Conservation (phyloP, 2,329 filamentous ascomycete species). For the Fusarium pilosicola region DNA sequence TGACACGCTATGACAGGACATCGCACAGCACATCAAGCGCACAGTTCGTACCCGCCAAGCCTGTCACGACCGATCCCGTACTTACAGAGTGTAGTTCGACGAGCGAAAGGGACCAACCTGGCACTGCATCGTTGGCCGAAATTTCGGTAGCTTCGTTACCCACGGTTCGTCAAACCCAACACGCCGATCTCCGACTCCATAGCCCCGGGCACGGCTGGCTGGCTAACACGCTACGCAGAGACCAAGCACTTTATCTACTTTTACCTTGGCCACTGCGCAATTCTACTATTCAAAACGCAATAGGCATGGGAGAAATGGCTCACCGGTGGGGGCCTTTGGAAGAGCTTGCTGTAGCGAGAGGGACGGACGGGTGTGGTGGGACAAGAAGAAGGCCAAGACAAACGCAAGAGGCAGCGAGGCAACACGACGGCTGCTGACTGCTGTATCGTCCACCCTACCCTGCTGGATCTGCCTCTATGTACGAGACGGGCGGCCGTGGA, state of each 20-base stretch:
- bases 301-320: conserved; percentile 58
- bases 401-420: conserved; percentile 17
- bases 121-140: conserved; percentile 98
- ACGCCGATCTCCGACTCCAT: neutral
- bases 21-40: conserved; percentile 95
- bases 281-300: conserved; percentile 99
- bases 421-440: conserved; percentile 33
- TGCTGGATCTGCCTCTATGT: conserved; percentile 31
- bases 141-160: conserved; percentile 99
- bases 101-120: conserved; percentile 96
- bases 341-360: conserved; percentile 44
- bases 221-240: conserved; percentile 65
- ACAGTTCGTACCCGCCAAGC: conserved; percentile 65
- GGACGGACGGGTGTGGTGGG: conserved; percentile 28
- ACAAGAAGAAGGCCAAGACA: conserved; percentile 3
- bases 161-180: conserved; percentile 72
- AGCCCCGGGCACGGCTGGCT: neutral
- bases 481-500: conserved; percentile 22
- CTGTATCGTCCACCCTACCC: conserved; percentile 31
- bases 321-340: conserved; percentile 44
- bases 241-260: conserved; percentile 99
- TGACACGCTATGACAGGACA: conserved; percentile 71
- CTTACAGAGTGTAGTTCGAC: conserved; percentile 75
- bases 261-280: conserved; percentile 98
- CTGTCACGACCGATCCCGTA: conserved; percentile 17